Conservation (phyloP, 2,329 filamentous ascomycete species). For the Trichoderma breve region DNA sequence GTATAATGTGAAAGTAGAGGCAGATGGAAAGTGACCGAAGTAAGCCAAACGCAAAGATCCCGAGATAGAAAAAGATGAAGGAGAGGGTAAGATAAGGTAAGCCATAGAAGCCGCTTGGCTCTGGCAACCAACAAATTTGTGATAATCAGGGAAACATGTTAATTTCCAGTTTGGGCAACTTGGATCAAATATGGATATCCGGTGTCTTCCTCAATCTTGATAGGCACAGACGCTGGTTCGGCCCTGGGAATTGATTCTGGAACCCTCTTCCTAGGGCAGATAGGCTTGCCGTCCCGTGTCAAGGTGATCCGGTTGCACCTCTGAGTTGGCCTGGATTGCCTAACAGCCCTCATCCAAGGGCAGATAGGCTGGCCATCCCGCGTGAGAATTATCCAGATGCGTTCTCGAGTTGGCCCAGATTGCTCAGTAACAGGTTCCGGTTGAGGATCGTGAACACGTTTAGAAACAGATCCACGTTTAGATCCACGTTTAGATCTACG, state of each 20-base stretch:
- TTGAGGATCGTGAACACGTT: too few species aligned
- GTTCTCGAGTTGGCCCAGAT: neutral
- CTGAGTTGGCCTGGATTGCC: neutral
- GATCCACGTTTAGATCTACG: neutral
- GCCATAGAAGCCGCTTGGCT: neutral
- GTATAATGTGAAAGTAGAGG: neutral
- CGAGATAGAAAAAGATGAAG: neutral
- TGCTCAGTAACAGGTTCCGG: neutral
- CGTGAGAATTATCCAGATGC: neutral
- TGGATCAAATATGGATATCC: too few species aligned
- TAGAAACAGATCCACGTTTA: neutral
- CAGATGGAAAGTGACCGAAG: neutral
- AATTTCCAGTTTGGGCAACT: too few species aligned
- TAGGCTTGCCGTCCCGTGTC: neutral
- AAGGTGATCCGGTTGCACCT: neutral
- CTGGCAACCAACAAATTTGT: neutral
- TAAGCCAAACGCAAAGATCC: neutral
- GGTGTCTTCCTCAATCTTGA: neutral
- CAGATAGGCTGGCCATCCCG: neutral
- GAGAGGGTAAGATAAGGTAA: neutral
- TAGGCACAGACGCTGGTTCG: neutral
- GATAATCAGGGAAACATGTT: neutral
- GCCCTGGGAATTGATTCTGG: neutral
- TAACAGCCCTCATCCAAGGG: neutral
- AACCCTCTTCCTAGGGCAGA: neutral